Percentiles rank a stretch among this genome's conserved stretches.
Conservation (phyloP, 2,329 filamentous ascomycete genomes). For the Pseudodiploospora longispora region DNA sequence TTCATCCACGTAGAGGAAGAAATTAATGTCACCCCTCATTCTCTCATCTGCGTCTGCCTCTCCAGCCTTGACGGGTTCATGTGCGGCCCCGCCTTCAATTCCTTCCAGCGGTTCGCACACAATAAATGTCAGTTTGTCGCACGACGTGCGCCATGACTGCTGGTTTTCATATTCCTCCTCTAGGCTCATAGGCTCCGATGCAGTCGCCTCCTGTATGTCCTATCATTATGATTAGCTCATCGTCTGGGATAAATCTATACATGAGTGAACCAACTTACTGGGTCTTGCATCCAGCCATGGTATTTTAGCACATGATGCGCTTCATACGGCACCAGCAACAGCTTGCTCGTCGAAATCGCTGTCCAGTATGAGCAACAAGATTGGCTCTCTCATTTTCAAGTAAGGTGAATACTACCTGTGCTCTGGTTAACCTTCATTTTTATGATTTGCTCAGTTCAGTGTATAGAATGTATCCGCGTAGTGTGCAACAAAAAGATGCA, state of each 20-base stretch:
- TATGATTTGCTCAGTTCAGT: too few species aligned
- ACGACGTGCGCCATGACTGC: constrained; percentile 69
- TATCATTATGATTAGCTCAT: constrained; percentile 20
- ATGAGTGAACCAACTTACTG: constrained; percentile 32
- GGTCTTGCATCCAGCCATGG: constrained; percentile 86
- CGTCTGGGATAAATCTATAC: neutral
- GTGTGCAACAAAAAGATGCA: too few species aligned
- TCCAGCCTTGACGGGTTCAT: constrained; percentile 21
- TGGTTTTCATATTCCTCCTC: constrained; percentile 88
- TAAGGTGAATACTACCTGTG: constrained; percentile 25
- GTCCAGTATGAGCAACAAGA: neutral
- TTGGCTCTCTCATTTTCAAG: neutral
- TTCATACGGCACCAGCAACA: constrained; percentile 79
- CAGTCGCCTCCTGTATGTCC: constrained; percentile 75
- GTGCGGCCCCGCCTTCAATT: neutral
- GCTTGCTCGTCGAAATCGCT: constrained; percentile 59
- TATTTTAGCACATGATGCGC: constrained; percentile 74
- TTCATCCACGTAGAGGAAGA: constrained; percentile 63
- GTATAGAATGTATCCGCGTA: too few species aligned
- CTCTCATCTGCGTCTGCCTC: constrained; percentile 43
- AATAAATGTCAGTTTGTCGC: constrained; percentile 91
- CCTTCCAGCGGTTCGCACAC: constrained; percentile 47
- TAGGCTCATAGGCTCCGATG: constrained; percentile 75
- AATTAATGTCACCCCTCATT: constrained; percentile 71
- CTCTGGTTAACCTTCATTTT: constrained; percentile 39